phyloP scores from a whole-genome alignment of 2,329 filamentous ascomycete species.

The Atkinsonella hypoxylon region DNA sequence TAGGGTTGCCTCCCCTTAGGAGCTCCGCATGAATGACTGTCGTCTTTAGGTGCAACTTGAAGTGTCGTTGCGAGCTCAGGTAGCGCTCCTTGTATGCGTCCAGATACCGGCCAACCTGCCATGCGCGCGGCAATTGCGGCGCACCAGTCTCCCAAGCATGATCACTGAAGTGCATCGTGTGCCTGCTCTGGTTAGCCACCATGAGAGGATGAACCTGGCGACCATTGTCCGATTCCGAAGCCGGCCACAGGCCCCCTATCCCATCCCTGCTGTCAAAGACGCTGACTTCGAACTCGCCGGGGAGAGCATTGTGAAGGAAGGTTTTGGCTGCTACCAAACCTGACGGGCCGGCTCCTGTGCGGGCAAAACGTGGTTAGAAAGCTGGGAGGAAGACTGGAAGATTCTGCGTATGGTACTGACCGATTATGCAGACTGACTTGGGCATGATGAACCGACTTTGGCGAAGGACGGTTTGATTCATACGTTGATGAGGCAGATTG shows the following conservation, averaged over 20 bases:
- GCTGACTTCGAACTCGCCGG: conserved; percentile 50
- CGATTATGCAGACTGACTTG: conserved; percentile 1
- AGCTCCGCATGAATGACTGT: conserved; percentile 29
- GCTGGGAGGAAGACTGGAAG: background rate
- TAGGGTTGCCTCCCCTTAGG: conserved; percentile 15
- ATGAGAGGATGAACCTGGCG: conserved; percentile 54
- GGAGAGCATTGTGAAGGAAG: conserved; percentile 46
- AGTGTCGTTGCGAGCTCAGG: conserved; percentile 26
- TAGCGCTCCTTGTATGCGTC: conserved; percentile 51
- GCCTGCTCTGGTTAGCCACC: conserved; percentile 62
- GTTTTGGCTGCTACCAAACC: conserved; percentile 63
- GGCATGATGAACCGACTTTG: background rate
- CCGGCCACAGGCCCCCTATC: conserved; percentile 71
- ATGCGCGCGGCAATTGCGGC: conserved; percentile 62
- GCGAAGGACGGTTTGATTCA: background rate
- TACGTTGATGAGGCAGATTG: background rate
- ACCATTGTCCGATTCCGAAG: conserved; percentile 31
- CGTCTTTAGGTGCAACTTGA: conserved; percentile 37
- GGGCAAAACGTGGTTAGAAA: conserved; percentile 1
- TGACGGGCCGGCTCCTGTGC: conserved; percentile 53
- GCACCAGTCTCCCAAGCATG: conserved; percentile 51
- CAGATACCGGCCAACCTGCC: conserved; percentile 65
- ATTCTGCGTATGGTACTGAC: background rate
- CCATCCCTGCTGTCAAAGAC: conserved; percentile 55
- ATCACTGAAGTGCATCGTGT: conserved; percentile 64